These are phyloP conservation scores for Silene coronaria DNA, from an alignment of 179 eudicot species.

Conservation along the genomic window DNA sequence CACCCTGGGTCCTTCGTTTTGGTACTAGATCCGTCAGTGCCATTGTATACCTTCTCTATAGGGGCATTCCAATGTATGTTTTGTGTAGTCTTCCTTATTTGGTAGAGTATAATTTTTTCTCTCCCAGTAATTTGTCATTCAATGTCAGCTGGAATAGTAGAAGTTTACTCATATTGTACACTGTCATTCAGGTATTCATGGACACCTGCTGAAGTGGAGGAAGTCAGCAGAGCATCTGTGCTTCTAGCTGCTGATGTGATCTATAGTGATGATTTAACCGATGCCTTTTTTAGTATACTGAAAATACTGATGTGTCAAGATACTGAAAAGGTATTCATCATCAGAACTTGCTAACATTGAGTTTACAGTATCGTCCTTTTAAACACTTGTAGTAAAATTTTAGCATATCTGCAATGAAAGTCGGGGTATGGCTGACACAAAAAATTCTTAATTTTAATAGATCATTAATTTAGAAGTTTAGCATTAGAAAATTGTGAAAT, in stretches of 20 bases:
- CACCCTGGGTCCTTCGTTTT: neutral
- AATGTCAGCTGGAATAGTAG: neutral
- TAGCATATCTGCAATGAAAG: neutral
- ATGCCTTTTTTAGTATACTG: slow-evolving; percentile 65
- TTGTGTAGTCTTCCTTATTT: neutral
- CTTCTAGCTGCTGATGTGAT: slow-evolving; percentile 96
- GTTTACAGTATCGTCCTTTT: no score
- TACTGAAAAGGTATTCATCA: slow-evolving; percentile 52
- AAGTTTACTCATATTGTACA: slow-evolving; percentile 6
- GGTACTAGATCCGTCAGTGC: neutral
- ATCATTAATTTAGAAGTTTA: neutral
- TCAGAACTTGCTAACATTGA: neutral
- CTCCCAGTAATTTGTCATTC: neutral
- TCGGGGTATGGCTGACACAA: neutral
- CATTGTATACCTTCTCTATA: neutral
- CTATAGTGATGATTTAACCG: slow-evolving; percentile 77
- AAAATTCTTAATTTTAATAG: no score
- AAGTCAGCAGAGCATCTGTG: slow-evolving; percentile 53
- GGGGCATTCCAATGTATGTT: neutral
- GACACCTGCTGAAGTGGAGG: slow-evolving; percentile 61
- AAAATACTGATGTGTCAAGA: slow-evolving; percentile 51
- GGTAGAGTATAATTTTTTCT: neutral
- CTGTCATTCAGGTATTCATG: slow-evolving; percentile 50
- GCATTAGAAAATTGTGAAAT: neutral
- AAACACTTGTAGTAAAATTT: no score